phyloP scores from a whole-genome alignment of 257 asterid species.

The Petrea volubilis region DNA sequence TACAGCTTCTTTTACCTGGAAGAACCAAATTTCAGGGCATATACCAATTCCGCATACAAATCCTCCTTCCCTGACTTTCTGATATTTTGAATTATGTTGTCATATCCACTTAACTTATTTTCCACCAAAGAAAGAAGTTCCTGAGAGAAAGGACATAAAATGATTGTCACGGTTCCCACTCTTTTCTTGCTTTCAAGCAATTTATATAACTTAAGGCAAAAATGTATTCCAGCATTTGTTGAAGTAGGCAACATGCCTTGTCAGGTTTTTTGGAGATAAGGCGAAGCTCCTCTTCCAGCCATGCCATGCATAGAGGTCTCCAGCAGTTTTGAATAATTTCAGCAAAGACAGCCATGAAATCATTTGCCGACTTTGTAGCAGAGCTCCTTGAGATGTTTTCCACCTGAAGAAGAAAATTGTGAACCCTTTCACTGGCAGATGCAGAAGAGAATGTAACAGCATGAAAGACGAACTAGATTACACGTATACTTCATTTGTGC shows the following conservation, averaged over 20 bases:
- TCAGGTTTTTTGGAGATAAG: conserved; percentile 49
- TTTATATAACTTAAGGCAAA: conserved; percentile 5
- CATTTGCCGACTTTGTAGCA: conserved; percentile 36
- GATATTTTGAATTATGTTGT: conserved; percentile 53
- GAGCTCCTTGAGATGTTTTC: conserved; percentile 47
- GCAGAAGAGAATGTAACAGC: conserved; percentile 1
- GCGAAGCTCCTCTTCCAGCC: conserved; percentile 89
- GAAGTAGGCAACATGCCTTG: conserved; percentile 50
- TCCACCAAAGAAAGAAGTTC: conserved; percentile 55
- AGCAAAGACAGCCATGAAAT: conserved; percentile 43
- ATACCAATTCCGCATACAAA: conserved; percentile 73
- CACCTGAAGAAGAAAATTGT: conserved; percentile 53
- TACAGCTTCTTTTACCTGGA: conserved; percentile 55
- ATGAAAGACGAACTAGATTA: neutral
- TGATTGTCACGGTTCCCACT: conserved; percentile 5
- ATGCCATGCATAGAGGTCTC: conserved; percentile 73
- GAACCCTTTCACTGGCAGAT: neutral
- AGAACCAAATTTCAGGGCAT: conserved; percentile 72
- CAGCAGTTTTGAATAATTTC: conserved; percentile 61
- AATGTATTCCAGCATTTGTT: conserved; percentile 1
- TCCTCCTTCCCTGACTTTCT: conserved; percentile 90
- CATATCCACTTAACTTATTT: conserved; percentile 62
- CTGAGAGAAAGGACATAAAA: conserved; percentile 41
- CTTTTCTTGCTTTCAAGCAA: conserved; percentile 6
- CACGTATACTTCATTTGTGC: neutral